These are phyloP conservation scores for Blastobotrys parvus DNA, from an alignment of 805 yeast species.

Conservation along the genomic window DNA sequence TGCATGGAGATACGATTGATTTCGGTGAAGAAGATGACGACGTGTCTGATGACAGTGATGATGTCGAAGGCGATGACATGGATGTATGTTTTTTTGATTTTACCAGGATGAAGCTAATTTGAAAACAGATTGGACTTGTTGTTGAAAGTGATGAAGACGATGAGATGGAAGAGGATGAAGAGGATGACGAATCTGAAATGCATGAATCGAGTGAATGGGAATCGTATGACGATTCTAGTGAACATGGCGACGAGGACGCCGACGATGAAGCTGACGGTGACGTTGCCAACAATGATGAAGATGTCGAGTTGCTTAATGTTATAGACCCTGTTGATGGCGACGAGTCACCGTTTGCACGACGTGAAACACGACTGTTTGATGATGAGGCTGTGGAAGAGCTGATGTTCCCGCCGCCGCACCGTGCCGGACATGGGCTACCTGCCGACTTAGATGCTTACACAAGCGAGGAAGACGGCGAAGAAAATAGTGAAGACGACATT, in stretches of 20 bases:
- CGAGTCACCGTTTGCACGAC: too few species aligned
- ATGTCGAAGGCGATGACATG: conserved; percentile 28
- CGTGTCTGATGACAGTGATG: conserved; percentile 29
- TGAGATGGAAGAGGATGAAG: conserved; percentile 13
- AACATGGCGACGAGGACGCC: background rate
- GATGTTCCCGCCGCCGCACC: background rate
- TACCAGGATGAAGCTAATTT: conserved; percentile 15
- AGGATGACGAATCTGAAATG: conserved; percentile 9
- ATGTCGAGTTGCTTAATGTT: too few species aligned
- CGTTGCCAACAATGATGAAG: conserved; percentile 15
- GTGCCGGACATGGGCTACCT: background rate
- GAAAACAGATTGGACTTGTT: conserved; percentile 11
- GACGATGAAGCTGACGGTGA: conserved; percentile 4
- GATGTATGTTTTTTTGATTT: conserved; percentile 31
- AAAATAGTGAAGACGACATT: background rate
- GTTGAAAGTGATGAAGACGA: conserved; percentile 16
- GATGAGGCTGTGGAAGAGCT: background rate
- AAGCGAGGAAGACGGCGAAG: background rate
- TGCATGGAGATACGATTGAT: conserved; percentile 4
- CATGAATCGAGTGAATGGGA: conserved; percentile 16
- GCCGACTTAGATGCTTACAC: background rate
- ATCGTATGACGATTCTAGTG: conserved; percentile 15
- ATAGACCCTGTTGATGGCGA: too few species aligned
- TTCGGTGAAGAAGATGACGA: conserved; percentile 22
- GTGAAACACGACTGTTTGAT: too few species aligned